Evolutionary conservation across 2,329 filamentous ascomycete species (phyloP).

Genomic region (Parafenestella ontariensis): DNA sequence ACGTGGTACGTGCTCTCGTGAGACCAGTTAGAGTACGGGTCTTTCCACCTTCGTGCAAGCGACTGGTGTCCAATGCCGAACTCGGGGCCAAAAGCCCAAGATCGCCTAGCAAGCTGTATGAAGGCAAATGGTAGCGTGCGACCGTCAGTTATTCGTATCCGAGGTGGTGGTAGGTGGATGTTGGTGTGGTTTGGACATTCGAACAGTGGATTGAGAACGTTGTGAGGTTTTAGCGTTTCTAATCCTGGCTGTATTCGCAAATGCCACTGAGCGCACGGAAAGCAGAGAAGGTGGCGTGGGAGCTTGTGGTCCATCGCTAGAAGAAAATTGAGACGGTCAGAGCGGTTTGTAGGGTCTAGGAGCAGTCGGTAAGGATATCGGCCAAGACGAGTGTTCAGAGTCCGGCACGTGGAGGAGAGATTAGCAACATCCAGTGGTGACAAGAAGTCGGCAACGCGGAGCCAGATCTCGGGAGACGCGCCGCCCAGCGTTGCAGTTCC

Average conservation of each 20-base stretch:
- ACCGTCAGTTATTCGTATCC: constrained; percentile 58
- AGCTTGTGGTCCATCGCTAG: constrained; percentile 58
- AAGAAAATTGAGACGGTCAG: constrained; percentile 60
- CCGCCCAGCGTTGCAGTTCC: constrained; percentile 30
- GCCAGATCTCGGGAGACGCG: constrained; percentile 36
- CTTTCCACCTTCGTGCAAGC: constrained; percentile 63
- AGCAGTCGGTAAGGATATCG: constrained; percentile 31
- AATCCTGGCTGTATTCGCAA: constrained; percentile 59
- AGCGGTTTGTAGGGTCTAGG: constrained; percentile 51
- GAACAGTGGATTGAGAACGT: constrained; percentile 64
- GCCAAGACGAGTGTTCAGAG: constrained; percentile 34
- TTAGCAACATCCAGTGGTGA: constrained; percentile 39
- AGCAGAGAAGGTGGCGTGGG: constrained; percentile 66
- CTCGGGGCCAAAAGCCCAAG: constrained; percentile 56
- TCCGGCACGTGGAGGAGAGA: constrained; percentile 37
- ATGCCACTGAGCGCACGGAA: constrained; percentile 64
- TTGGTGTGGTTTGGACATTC: constrained; percentile 62
- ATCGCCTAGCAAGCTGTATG: constrained; percentile 63
- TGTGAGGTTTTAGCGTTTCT: constrained; percentile 62
- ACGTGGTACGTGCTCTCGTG: constrained; percentile 62
- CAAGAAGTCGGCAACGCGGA: constrained; percentile 31
- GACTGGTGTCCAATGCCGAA: constrained; percentile 37
- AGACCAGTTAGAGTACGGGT: constrained; percentile 59
- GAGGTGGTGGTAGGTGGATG: constrained; percentile 58
- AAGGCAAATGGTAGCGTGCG: constrained; percentile 65